Evolutionary conservation across 768 basidiomycete genomes (phyloP), one percentile per base, ranked within the genome.

Genomic region (Kockovaella imperatae): DNA sequence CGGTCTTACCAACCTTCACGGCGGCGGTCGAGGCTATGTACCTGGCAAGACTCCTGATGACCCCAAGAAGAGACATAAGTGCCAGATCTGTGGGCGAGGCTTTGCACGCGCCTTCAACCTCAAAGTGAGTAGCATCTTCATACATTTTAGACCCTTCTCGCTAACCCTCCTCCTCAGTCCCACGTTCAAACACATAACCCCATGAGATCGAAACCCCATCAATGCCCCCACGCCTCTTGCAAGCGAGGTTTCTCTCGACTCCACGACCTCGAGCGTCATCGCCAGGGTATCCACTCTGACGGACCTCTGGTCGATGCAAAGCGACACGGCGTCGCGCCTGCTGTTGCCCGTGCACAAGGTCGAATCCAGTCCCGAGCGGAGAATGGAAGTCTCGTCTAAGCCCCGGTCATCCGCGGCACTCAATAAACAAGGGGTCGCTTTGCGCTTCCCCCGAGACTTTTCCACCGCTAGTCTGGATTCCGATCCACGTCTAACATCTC

Each of bases 181-280:
- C 90, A 95, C 70, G 82, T 86, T 79, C 84, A 84, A 21, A 96
- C 90, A 3, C 90, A 96, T 72, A 87, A 93, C 68, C 90, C 91
- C 20, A 83, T 87, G 70, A 78, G 90, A 52, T 74, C 83, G 42
- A 96, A 93, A 74, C 87, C 88, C 4, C 84, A 87, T 67, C 78
- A 82, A 36, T 96, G 90, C 71, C 84, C 83, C 35, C 86, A 93
- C 72, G 76, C 79, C 35, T 79, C 81, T 2, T 96, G 90, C 54
- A 84, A 83, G 28, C 83, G 90, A 46, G 87, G 87, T 17, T 96
- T 96, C 73, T 88, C 86, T 56, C 83, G 91, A 58, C 86, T 93
- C 72, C 90, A 96, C 66, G 90, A 96, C 64, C 75, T 96, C 6
- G 87, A 87, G 11, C 83, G 90, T 34, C 90, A 96, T 70, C 77